Evolutionary conservation across 2,329 filamentous ascomycete species (phyloP), one percentile per base, ranked within the genome.

Genomic region (Cadophora luteo-olivacea): DNA sequence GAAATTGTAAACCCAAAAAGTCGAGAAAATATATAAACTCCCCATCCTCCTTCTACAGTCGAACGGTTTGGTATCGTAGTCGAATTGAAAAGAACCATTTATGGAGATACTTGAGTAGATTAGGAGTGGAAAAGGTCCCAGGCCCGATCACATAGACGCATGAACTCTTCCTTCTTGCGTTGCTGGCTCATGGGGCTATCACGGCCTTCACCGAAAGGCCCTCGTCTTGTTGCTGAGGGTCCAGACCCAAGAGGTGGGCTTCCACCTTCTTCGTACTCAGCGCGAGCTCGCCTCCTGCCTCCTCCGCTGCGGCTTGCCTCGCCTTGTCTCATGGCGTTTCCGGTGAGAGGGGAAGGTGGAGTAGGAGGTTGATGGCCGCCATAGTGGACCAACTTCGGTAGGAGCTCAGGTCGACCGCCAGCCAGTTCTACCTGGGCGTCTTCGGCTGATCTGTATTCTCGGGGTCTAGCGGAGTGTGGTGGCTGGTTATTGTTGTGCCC

Each of bases 101-200:
- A n/a, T 24, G 55, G 41, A 52, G 14, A 60, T 1, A 54, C 33
- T 60, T 12, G 24, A 25, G 51, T 22, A 48, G 45, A 67, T 87
- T 82, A 97, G 70, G 94, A 97, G 83, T 98, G 96, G 81, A 98
- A 97, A 33, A 99, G 81, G 82, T 99, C 96, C 96, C 96, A 99
- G 9, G 96, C 96, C 76, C 93, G 86, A 74, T 93, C 89, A 79
- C 95, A 97, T 61, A 98, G 83, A 66, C 87, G 84, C 72, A 99
- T 83, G 77, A 99, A 99, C 79, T 97, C 93, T 54, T 97, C 94
- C 78, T 94, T 94, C 88, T 98, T 98, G 77, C 87, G 90, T 75
- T 88, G 86, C 79, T 93, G 91, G 6, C 90, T 93, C 75, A 96
- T 94, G 8, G 92, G 93, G 73, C 89, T 94, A 77, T 96, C 94